Percentiles rank a stretch among this genome's conserved stretches.
These are phyloP conservation scores for Fusarium dlaminii DNA, from an alignment of 2,329 filamentous ascomycete species.

Conservation along the genomic window DNA sequence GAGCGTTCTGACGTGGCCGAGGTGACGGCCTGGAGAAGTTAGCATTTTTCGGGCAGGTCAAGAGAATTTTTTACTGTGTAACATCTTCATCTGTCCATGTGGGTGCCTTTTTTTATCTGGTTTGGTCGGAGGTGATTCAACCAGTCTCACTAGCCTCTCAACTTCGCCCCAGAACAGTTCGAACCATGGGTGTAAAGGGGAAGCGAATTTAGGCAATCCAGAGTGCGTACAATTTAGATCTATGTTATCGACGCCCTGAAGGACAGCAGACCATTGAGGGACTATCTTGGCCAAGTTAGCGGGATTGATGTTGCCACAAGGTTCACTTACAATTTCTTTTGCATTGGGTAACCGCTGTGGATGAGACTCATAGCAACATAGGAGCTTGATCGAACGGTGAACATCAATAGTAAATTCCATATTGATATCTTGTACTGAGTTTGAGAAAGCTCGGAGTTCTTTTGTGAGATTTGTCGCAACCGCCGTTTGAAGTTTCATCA, in stretches of 20 bases:
- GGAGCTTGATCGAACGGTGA: slow-evolving; percentile 32
- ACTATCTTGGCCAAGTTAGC: slow-evolving; percentile 27
- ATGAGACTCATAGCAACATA: slow-evolving; percentile 36
- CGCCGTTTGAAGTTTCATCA: slow-evolving; percentile 23
- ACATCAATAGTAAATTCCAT: slow-evolving; percentile 38
- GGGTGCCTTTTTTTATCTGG: slow-evolving; percentile 12
- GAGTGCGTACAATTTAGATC: slow-evolving; percentile 36
- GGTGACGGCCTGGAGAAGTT: background rate
- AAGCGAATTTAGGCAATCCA: slow-evolving; percentile 29
- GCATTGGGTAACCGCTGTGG: slow-evolving; percentile 27
- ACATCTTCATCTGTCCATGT: slow-evolving; percentile 29
- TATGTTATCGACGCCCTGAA: slow-evolving; percentile 33
- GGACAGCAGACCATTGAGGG: slow-evolving; percentile 33
- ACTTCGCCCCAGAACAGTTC: slow-evolving; percentile 36
- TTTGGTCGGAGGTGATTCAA: slow-evolving; percentile 5
- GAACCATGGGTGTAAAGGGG: slow-evolving; percentile 26
- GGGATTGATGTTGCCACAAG: background rate
- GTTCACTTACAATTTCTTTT: slow-evolving; percentile 25
- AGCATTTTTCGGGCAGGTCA: background rate
- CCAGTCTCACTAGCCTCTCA: slow-evolving; percentile 26
- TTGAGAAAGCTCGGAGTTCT: slow-evolving; percentile 33
- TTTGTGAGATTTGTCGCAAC: slow-evolving; percentile 33
- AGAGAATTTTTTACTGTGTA: background rate
- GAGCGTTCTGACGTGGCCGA: background rate
- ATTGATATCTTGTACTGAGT: slow-evolving; percentile 32